A percentile compares a stretch with the other conserved stretches of the same genome.
These are phyloP conservation scores for Alternaria sp. DNA, from an alignment of 2,329 filamentous ascomycete species.

Conservation along the genomic window DNA sequence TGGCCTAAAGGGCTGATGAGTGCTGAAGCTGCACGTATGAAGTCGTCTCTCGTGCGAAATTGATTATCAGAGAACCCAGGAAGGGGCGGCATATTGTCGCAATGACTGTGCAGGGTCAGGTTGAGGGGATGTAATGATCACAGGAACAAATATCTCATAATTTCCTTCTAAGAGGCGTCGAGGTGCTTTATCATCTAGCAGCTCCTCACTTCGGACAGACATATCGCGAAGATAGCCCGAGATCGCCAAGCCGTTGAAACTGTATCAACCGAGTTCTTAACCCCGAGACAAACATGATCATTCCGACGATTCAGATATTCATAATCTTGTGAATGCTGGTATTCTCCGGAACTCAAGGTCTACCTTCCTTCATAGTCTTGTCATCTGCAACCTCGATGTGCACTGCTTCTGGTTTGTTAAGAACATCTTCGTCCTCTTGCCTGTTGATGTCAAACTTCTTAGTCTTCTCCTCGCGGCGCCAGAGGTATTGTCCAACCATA, in stretches of 20 bases:
- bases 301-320: not conserved
- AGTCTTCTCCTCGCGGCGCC: conserved; percentile 35
- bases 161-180: not conserved
- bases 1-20: conserved; percentile 36
- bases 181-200: not conserved
- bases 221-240: not conserved
- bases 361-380: not conserved
- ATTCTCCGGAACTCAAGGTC: not conserved
- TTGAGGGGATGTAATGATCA: not conserved
- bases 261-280: not conserved
- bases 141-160: fast-evolving
- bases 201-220: not conserved
- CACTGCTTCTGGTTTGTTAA: conserved; percentile 4
- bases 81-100: conserved; percentile 34
- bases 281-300: not conserved
- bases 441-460: conserved; percentile 30
- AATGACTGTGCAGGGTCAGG: not conserved
- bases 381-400: not conserved
- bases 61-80: conserved; percentile 41
- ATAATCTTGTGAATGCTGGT: not conserved
- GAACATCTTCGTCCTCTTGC: conserved; percentile 13
- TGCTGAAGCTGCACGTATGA: conserved; percentile 31
- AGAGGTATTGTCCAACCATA: conserved; percentile 42
- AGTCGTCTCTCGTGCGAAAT: conserved; percentile 35
- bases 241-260: not conserved